Percentiles rank a stretch among this genome's conserved stretches.
Conservation (phyloP, 2,329 filamentous ascomycete species). For the Diatrype stigma region DNA sequence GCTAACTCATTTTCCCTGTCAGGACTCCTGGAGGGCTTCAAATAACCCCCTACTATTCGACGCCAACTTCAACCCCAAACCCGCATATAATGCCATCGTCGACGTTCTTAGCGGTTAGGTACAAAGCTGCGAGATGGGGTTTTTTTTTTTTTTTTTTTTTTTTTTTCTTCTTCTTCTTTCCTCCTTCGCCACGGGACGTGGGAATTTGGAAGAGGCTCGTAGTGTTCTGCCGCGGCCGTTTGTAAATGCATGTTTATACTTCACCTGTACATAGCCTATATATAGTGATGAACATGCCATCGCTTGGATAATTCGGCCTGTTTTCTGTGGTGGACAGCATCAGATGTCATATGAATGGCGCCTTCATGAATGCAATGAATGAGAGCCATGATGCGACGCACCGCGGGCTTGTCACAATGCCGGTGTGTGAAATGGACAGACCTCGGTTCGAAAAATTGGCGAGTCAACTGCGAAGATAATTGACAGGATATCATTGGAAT, state of each 20-base stretch:
- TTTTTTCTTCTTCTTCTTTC: too few relatives aligned
- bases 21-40: conserved; percentile 48
- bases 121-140: too few relatives aligned
- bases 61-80: conserved; percentile 45
- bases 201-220: too few relatives aligned
- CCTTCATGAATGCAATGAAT: not conserved
- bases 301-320: not conserved
- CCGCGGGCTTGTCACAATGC: not conserved
- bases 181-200: too few relatives aligned
- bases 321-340: too few relatives aligned
- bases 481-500: conserved; percentile 13
- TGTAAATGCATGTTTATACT: not conserved
- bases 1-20: not conserved
- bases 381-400: not conserved
- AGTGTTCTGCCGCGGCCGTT: not conserved
- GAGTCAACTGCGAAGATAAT: not conserved
- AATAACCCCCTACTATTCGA: conserved; percentile 53
- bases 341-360: too few relatives aligned
- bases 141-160: too few relatives aligned
- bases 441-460: not conserved
- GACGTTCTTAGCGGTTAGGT: conserved; percentile 24
- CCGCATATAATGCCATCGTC: conserved; percentile 45
- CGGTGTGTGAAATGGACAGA: not conserved
- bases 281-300: not conserved
- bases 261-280: not conserved